Evolutionary conservation across 2,329 filamentous ascomycete species (phyloP).

Genomic region (Scedosporium dehoogii): DNA sequence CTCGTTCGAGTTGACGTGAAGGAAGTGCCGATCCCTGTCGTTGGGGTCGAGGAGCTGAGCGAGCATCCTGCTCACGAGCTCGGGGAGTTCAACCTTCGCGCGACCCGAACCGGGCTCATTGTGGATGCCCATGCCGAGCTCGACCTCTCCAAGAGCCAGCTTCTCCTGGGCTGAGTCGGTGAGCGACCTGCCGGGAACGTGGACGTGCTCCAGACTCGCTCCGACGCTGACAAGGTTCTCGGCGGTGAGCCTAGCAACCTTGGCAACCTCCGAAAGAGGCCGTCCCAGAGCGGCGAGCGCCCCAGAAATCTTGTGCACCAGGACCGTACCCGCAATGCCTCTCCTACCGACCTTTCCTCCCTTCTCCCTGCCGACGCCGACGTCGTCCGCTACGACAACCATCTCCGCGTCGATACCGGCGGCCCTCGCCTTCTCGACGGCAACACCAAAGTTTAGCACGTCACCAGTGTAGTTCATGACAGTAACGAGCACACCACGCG

Average conservation of each 20-base stretch:
- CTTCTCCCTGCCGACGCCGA: slow-evolving; percentile 70
- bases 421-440: slow-evolving; percentile 81
- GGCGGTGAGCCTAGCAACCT: slow-evolving; percentile 60
- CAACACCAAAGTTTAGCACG: slow-evolving; percentile 87
- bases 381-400: slow-evolving; percentile 87
- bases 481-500: slow-evolving; percentile 72
- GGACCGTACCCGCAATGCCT: slow-evolving; percentile 82
- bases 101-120: slow-evolving; percentile 54
- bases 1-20: slow-evolving; percentile 51
- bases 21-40: slow-evolving; percentile 62
- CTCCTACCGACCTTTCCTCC: slow-evolving; percentile 87
- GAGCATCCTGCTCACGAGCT: slow-evolving; percentile 56
- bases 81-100: slow-evolving; percentile 39
- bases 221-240: slow-evolving; percentile 78
- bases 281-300: slow-evolving; percentile 66
- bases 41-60: slow-evolving; percentile 54
- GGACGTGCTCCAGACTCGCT: slow-evolving; percentile 80
- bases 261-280: slow-evolving; percentile 59
- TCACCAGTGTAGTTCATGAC: slow-evolving; percentile 95
- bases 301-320: slow-evolving; percentile 85
- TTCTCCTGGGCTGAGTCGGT: slow-evolving; percentile 38
- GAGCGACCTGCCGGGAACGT: slow-evolving; percentile 68
- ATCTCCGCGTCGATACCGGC: slow-evolving; percentile 72
- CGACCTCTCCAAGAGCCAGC: slow-evolving; percentile 46
- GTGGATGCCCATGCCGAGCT: slow-evolving; percentile 70